phyloP scores from a whole-genome alignment of 805 yeast species.

The Lipomyces spencermartinsiae region DNA sequence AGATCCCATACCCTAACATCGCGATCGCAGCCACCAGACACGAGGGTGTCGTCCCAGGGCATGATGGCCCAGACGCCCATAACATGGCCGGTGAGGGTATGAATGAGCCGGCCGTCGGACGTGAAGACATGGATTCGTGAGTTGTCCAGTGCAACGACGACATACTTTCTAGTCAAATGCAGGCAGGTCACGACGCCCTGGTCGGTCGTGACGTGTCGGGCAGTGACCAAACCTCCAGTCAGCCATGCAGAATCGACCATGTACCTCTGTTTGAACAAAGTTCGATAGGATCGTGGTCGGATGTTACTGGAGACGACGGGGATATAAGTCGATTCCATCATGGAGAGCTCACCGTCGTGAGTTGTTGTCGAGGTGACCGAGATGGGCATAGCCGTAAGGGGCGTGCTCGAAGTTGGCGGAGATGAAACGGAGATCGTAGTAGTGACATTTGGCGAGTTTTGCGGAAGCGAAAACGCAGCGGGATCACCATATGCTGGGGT shows the following conservation, averaged over 20 bases:
- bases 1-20: constrained; percentile 97
- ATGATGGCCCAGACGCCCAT: constrained; percentile 98
- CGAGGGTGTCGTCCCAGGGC: constrained; percentile 87
- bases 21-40: constrained; percentile 95
- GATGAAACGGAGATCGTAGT: constrained; percentile 19
- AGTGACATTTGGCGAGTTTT: background rate
- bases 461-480: constrained; percentile 6
- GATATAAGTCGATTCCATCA: constrained; percentile 45
- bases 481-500: background rate
- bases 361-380: constrained; percentile 24
- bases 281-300: constrained; percentile 48
- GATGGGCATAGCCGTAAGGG: constrained; percentile 17
- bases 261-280: constrained; percentile 51
- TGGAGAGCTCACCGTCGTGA: constrained; percentile 19
- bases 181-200: constrained; percentile 51
- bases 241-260: constrained; percentile 51
- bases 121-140: constrained; percentile 52
- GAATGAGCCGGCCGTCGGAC: constrained; percentile 53
- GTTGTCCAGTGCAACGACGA: constrained; percentile 53
- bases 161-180: constrained; percentile 47
- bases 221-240: constrained; percentile 50
- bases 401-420: constrained; percentile 26
- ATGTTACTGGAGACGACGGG: constrained; percentile 44
- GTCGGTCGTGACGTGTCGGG: constrained; percentile 47
- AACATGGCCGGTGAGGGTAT: constrained; percentile 95